These are phyloP conservation scores for Pythium aphanidermatum DNA, from an alignment of 352 stramenopile species.

Conservation along the genomic window DNA sequence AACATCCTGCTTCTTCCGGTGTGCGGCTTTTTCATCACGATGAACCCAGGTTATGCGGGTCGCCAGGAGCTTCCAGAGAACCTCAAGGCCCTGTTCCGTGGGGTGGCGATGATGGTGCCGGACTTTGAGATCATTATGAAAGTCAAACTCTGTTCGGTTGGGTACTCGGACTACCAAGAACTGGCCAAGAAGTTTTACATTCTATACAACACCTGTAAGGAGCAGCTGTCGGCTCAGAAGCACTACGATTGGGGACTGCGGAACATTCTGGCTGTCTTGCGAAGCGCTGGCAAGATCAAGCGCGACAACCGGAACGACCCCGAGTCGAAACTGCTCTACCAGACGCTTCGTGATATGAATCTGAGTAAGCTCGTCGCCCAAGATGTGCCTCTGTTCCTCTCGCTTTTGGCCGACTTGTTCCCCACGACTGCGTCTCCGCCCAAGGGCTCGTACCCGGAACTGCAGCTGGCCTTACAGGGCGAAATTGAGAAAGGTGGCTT, in stretches of 20 bases:
- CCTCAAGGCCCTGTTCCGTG: slow-evolving; percentile 93
- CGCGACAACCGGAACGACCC: slow-evolving; percentile 83
- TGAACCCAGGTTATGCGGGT: slow-evolving; percentile 98
- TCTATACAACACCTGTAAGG: slow-evolving; percentile 88
- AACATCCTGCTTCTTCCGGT: slow-evolving; percentile 95
- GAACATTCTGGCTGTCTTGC: slow-evolving; percentile 88
- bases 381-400: slow-evolving; percentile 97
- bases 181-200: slow-evolving; percentile 92
- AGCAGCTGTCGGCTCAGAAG: slow-evolving; percentile 89
- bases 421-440: slow-evolving; percentile 86
- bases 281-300: slow-evolving; percentile 89
- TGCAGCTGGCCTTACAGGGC: slow-evolving; percentile 81
- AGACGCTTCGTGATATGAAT: slow-evolving; percentile 96
- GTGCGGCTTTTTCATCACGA: slow-evolving; percentile 99
- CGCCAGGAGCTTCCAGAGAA: slow-evolving; percentile 98
- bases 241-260: slow-evolving; percentile 91
- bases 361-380: slow-evolving; percentile 97
- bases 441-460: slow-evolving; percentile 95
- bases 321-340: slow-evolving; percentile 86
- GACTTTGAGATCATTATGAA: slow-evolving; percentile 96
- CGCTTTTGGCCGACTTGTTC: slow-evolving; percentile 95
- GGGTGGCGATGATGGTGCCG: slow-evolving; percentile 91
- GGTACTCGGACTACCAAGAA: slow-evolving; percentile 92
- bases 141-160: slow-evolving; percentile 91
- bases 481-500: slow-evolving; percentile 92